Evolutionary conservation across 2,329 filamentous ascomycete species (phyloP).

Genomic region (Phialemonium atrogriseum): DNA sequence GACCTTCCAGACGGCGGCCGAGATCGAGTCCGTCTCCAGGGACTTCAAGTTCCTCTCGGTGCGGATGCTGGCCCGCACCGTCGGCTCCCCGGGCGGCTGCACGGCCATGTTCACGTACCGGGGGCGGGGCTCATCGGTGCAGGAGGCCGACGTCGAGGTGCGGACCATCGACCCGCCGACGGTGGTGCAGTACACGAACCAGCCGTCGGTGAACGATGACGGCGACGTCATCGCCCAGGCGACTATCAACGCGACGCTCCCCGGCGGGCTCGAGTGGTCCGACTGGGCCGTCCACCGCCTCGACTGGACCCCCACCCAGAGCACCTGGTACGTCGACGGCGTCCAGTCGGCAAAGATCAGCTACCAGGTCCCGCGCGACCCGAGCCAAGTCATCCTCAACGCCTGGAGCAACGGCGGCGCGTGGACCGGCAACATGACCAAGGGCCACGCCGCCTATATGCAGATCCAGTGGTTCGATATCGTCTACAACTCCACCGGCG

Average conservation of each 20-base stretch:
- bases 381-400: slow-evolving; percentile 47
- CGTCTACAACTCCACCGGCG: slow-evolving; percentile 38
- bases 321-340: slow-evolving; percentile 48
- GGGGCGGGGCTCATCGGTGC: slow-evolving; percentile 26
- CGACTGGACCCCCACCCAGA: slow-evolving; percentile 47
- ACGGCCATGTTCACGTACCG: slow-evolving; percentile 47
- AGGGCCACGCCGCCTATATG: slow-evolving; percentile 39
- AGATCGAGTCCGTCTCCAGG: slow-evolving; percentile 32
- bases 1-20: slow-evolving; percentile 37
- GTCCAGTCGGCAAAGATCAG: slow-evolving; percentile 40
- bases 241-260: slow-evolving; percentile 38
- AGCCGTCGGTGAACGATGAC: slow-evolving; percentile 40
- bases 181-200: slow-evolving; percentile 50
- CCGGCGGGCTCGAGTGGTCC: slow-evolving; percentile 35
- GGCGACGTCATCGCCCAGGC: slow-evolving; percentile 36
- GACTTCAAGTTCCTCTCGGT: slow-evolving; percentile 33
- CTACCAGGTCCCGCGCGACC: slow-evolving; percentile 46
- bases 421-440: slow-evolving; percentile 52
- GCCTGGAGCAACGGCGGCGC: slow-evolving; percentile 52
- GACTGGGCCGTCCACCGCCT: slow-evolving; percentile 52
- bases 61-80: slow-evolving; percentile 42
- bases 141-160: slow-evolving; percentile 46
- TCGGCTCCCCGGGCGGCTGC: slow-evolving; percentile 38
- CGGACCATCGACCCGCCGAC: slow-evolving; percentile 35
- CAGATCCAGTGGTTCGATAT: slow-evolving; percentile 58